Conservation (phyloP, 139 green algal species). For the Chlamydomonas asymmetrica region DNA sequence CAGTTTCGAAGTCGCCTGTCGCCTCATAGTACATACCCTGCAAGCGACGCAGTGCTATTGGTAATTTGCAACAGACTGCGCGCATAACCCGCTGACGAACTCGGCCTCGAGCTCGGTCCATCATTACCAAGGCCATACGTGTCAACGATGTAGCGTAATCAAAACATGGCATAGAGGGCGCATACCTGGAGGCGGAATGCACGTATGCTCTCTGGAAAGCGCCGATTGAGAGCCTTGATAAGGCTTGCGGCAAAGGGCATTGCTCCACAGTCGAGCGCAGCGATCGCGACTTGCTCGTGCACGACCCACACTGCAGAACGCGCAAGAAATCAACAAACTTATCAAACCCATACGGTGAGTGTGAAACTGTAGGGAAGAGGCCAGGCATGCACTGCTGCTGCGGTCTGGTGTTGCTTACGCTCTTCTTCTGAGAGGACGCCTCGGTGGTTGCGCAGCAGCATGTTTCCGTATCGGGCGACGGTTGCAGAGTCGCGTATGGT, state of each 20-base stretch:
- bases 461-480: slow-evolving; percentile 58
- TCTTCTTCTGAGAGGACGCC: slow-evolving; percentile 50
- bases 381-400: not conserved
- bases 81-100: too few species aligned
- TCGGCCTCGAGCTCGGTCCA: too few species aligned
- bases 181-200: slow-evolving; percentile 67
- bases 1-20: slow-evolving; percentile 32
- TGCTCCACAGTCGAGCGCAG: slow-evolving; percentile 64
- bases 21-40: slow-evolving; percentile 83
- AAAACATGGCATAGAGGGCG: too few species aligned
- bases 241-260: slow-evolving; percentile 55
- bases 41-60: not conserved
- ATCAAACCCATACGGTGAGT: not conserved
- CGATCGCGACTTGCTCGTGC: slow-evolving; percentile 79
- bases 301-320: slow-evolving; percentile 78
- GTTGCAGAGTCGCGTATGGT: slow-evolving; percentile 55
- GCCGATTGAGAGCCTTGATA: slow-evolving; percentile 54
- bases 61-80: too few species aligned
- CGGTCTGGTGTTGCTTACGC: slow-evolving; percentile 27
- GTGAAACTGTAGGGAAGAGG: not conserved
- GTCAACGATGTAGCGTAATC: too few species aligned
- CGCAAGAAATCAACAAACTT: too few species aligned
- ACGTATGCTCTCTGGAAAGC: slow-evolving; percentile 71
- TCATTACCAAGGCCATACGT: too few species aligned
- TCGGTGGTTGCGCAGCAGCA: slow-evolving; percentile 54